A percentile compares a stretch with the other conserved stretches of the same genome.
These are phyloP conservation scores for Aspergillus pseudotamarii DNA, from an alignment of 2,329 filamentous ascomycete species.

Conservation along the genomic window DNA sequence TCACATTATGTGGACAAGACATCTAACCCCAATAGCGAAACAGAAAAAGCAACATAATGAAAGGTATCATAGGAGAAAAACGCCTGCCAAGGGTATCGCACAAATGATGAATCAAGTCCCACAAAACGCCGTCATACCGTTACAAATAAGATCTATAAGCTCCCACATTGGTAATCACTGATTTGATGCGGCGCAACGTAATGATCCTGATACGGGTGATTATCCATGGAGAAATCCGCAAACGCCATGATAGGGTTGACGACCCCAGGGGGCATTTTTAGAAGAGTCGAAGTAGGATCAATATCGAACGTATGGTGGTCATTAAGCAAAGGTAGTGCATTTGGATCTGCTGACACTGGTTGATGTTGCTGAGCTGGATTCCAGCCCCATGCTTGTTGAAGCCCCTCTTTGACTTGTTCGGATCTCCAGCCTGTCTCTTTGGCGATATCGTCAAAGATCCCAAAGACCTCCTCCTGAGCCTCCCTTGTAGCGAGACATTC, in stretches of 20 bases:
- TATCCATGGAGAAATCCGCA: conserved; percentile 75
- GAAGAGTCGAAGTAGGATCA: conserved; percentile 30
- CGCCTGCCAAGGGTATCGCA: conserved; percentile 7
- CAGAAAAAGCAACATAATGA: neutral
- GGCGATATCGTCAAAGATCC: conserved; percentile 74
- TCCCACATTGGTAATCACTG: conserved; percentile 28
- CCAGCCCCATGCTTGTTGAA: conserved; percentile 81
- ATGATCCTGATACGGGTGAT: conserved; percentile 79
- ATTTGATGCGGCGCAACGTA: conserved; percentile 68
- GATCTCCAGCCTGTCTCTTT: conserved; percentile 79
- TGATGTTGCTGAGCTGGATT: conserved; percentile 42
- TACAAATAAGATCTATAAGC: conserved; percentile 17
- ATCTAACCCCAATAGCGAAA: neutral
- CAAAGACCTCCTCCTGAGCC: conserved; percentile 80
- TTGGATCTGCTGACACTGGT: conserved; percentile 16
- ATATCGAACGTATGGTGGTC: conserved; percentile 17
- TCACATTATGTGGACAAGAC: neutral
- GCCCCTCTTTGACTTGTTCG: conserved; percentile 68
- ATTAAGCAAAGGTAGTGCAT: conserved; percentile 18
- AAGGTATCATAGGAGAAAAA: neutral
- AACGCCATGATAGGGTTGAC: conserved; percentile 71
- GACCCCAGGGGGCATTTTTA: conserved; percentile 49
- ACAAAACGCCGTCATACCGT: conserved; percentile 1
- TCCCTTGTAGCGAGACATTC: conserved; percentile 67
- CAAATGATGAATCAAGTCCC: neutral